Conservation (phyloP, 371 early-diverging fungal genomes). For the Mucor plumbeus region DNA sequence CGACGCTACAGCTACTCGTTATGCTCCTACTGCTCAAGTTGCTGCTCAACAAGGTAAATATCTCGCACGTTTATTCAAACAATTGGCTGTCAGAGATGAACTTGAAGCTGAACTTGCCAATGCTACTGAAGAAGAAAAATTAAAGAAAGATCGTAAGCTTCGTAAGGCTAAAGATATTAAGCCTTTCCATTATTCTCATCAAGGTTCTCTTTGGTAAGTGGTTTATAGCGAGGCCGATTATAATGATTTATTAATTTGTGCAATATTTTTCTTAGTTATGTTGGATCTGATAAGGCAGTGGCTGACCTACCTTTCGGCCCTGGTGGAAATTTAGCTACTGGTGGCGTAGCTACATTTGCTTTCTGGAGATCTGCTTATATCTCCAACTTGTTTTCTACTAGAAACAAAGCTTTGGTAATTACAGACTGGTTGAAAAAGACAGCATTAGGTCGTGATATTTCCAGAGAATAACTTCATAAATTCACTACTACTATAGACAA, state of each 20-base stretch:
- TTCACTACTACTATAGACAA: no score
- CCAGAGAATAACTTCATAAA: conserved; percentile 68
- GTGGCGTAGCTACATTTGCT: conserved; percentile 75
- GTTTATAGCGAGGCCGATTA: neutral
- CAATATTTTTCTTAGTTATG: conserved; percentile 54
- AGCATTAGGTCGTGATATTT: conserved; percentile 88
- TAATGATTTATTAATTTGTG: neutral
- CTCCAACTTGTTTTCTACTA: conserved; percentile 78
- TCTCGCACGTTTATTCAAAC: conserved; percentile 75
- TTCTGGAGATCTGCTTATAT: conserved; percentile 81
- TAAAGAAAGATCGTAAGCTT: conserved; percentile 46
- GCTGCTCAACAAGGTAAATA: conserved; percentile 91
- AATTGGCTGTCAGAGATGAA: conserved; percentile 55
- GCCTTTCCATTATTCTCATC: conserved; percentile 82
- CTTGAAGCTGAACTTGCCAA: conserved; percentile 37
- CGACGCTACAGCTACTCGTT: conserved; percentile 86
- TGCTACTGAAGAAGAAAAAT: conserved; percentile 39
- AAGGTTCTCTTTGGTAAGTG: conserved; percentile 81
- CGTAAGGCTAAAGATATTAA: conserved; percentile 51
- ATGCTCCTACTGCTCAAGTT: conserved; percentile 93
- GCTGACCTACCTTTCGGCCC: conserved; percentile 85
- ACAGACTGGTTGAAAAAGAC: conserved; percentile 91
- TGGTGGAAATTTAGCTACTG: conserved; percentile 71
- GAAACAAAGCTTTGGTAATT: conserved; percentile 81
- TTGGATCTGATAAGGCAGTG: conserved; percentile 90